Conservation (phyloP, 2,329 filamentous ascomycete genomes). For the Juglanconis oblonga region DNA sequence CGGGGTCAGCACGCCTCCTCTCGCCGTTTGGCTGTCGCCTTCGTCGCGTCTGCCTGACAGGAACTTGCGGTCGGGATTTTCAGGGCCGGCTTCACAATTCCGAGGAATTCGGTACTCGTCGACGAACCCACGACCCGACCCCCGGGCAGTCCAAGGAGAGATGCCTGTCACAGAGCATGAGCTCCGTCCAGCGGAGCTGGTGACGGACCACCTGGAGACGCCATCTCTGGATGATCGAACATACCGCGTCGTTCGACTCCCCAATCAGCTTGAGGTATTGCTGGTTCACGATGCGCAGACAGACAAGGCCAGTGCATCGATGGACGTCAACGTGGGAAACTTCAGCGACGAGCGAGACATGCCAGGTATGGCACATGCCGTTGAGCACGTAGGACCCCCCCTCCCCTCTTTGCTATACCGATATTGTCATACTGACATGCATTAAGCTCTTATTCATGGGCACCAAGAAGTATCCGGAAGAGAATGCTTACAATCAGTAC, state of each 20-base stretch:
- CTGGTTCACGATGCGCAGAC: constrained; percentile 92
- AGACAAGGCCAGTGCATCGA: constrained; percentile 92
- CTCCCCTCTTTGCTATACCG: neutral
- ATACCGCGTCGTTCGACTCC: constrained; percentile 81
- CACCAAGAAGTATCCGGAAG: constrained; percentile 92
- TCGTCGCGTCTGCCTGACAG: neutral
- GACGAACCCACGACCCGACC: constrained; percentile 10
- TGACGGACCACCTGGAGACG: constrained; percentile 75
- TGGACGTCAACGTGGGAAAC: constrained; percentile 94
- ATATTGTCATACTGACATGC: constrained; percentile 4
- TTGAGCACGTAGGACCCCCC: constrained; percentile 68
- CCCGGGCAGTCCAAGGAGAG: constrained; percentile 24
- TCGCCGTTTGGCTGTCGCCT: neutral
- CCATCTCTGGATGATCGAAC: constrained; percentile 80
- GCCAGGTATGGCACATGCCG: constrained; percentile 92
- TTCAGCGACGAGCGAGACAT: constrained; percentile 90
- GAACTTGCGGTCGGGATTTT: neutral
- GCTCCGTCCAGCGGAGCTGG: constrained; percentile 32
- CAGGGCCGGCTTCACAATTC: neutral
- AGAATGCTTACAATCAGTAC: constrained; percentile 95
- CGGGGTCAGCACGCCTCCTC: neutral
- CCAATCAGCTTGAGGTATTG: constrained; percentile 85
- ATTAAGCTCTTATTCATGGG: constrained; percentile 87
- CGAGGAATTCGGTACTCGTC: neutral
- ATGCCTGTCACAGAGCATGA: constrained; percentile 29